These are phyloP conservation scores for Starmera stellimalicola DNA, from an alignment of 1,139 yeast species.

Conservation along the genomic window DNA sequence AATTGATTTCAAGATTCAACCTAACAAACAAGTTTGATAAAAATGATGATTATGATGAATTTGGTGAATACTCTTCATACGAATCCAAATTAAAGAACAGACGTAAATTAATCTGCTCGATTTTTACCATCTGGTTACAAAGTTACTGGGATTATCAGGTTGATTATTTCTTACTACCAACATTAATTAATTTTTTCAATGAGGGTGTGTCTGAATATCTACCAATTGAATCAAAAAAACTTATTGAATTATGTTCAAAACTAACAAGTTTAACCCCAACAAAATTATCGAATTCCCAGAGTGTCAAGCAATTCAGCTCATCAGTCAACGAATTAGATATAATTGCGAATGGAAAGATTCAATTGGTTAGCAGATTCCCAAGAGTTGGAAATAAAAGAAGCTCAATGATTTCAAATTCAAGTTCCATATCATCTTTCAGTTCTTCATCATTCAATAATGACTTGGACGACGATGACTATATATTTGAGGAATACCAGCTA, in stretches of 20 bases:
- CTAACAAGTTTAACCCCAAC: slow-evolving; percentile 24
- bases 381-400: slow-evolving; percentile 12
- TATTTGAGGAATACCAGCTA: slow-evolving; percentile 28
- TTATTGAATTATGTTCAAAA: slow-evolving; percentile 54
- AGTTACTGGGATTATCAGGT: slow-evolving; percentile 68
- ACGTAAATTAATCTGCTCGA: slow-evolving; percentile 54
- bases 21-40: slow-evolving; percentile 28
- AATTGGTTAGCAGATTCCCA: slow-evolving; percentile 35
- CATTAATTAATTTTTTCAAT: slow-evolving; percentile 67
- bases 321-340: slow-evolving; percentile 18
- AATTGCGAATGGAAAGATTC: slow-evolving; percentile 22
- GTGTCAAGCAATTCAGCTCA: slow-evolving; percentile 12
- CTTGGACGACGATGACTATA: slow-evolving; percentile 26
- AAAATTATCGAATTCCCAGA: slow-evolving; percentile 22
- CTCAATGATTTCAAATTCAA: slow-evolving; percentile 22
- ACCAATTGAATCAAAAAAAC: slow-evolving; percentile 54
- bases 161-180: slow-evolving; percentile 56
- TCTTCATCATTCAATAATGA: slow-evolving; percentile 19
- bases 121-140: slow-evolving; percentile 79
- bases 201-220: slow-evolving; percentile 50
- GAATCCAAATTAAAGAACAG: slow-evolving; percentile 46
- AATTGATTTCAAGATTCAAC: slow-evolving; percentile 59
- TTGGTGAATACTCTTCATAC: slow-evolving; percentile 31
- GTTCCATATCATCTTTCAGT: slow-evolving; percentile 20
- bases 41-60: slow-evolving; percentile 23